Conservation (phyloP, 768 basidiomycete species). For the Rhodotorula paludigena region DNA sequence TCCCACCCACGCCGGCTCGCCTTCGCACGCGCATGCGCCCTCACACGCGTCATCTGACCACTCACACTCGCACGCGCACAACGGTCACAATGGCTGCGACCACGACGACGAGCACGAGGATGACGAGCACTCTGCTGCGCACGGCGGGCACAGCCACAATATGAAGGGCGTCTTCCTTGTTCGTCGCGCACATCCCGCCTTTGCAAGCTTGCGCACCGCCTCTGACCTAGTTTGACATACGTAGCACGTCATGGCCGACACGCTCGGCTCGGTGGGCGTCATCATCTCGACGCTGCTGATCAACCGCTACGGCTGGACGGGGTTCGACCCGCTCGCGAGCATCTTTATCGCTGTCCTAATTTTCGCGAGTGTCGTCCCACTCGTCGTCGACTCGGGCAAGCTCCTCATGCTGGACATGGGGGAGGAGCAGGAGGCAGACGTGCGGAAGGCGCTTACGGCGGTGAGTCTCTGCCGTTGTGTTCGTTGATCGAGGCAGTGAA, state of each 20-base stretch:
- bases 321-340: slow-evolving; percentile 96
- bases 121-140: slow-evolving; percentile 32
- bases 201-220: neutral
- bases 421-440: slow-evolving; percentile 49
- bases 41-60: slow-evolving; percentile 44
- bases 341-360: slow-evolving; percentile 93
- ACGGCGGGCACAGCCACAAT: slow-evolving; percentile 75
- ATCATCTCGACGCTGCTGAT: slow-evolving; percentile 95
- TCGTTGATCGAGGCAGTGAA: too few species aligned
- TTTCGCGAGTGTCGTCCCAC: slow-evolving; percentile 87
- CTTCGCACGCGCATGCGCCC: slow-evolving; percentile 3
- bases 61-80: slow-evolving; percentile 46
- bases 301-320: slow-evolving; percentile 94
- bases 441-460: slow-evolving; percentile 49
- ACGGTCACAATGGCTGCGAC: slow-evolving; percentile 22
- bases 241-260: slow-evolving; percentile 89
- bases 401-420: slow-evolving; percentile 81
- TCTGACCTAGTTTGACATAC: too few species aligned
- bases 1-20: slow-evolving; percentile 39
- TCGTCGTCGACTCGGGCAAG: slow-evolving; percentile 87
- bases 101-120: slow-evolving; percentile 28
- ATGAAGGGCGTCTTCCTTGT: slow-evolving; percentile 86
- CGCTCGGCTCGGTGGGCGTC: slow-evolving; percentile 93
- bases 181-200: neutral
- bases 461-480: slow-evolving; percentile 42